Conservation (phyloP, 768 basidiomycete genomes). For the Suillus americanus region DNA sequence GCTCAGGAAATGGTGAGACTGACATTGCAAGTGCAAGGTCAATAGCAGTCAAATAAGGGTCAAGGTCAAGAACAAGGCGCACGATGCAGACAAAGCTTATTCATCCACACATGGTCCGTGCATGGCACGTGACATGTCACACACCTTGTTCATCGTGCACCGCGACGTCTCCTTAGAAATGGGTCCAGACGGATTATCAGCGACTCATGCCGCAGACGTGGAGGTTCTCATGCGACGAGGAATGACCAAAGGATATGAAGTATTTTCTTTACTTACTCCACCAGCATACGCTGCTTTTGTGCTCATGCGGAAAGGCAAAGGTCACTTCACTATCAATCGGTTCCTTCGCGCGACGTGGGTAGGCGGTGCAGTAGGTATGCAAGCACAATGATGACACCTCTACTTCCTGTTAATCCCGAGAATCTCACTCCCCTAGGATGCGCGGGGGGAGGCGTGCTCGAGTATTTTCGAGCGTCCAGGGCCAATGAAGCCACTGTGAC, state of each 20-base stretch:
- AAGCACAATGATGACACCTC: constrained; percentile 1
- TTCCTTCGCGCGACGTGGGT: constrained; percentile 73
- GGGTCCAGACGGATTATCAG: constrained; percentile 11
- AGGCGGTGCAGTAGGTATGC: constrained; percentile 59
- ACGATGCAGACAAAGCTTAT: constrained; percentile 8
- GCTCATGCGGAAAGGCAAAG: constrained; percentile 53
- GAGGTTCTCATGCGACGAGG: constrained; percentile 65
- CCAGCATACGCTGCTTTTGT: constrained; percentile 57
- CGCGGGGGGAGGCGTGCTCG: constrained; percentile 52
- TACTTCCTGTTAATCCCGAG: not conserved
- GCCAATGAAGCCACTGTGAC: constrained; percentile 50
- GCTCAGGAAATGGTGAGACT: constrained; percentile 38
- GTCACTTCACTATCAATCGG: constrained; percentile 57
- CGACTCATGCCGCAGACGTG: constrained; percentile 52
- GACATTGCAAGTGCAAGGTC: constrained; percentile 23
- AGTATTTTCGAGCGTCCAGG: constrained; percentile 59
- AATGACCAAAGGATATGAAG: constrained; percentile 67
- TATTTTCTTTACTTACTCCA: constrained; percentile 61
- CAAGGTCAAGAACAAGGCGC: constrained; percentile 13
- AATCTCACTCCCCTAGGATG: constrained; percentile 26
- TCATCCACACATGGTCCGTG: constrained; percentile 32
- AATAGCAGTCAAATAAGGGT: constrained; percentile 14
- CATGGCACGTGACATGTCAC: constrained; percentile 23
- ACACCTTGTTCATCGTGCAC: constrained; percentile 2
- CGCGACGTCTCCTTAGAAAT: constrained; percentile 13